Base-by-base conservation (phyloP, 2,329 filamentous ascomycete species). In the Sporothrix euskadiensis region DNA sequence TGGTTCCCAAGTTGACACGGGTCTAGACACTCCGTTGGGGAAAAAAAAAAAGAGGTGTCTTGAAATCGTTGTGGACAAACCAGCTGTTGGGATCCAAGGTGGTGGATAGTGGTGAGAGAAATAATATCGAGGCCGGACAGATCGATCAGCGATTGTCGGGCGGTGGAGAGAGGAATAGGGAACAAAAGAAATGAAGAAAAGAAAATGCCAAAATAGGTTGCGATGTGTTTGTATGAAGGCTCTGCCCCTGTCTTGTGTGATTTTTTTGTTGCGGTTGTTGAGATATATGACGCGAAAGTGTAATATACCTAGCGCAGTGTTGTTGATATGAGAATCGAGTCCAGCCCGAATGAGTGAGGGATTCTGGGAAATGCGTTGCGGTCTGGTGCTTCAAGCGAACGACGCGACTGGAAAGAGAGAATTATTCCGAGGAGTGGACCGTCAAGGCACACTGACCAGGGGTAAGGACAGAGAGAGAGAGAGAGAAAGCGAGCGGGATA, bases 281-380 rank as follows among this genome's bases (percentile, higher is more conserved):
- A 30, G 41, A 63, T 68, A 63, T 73, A 71, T 65, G 54, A 61
- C 57, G 57, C n/a, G 26, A 22, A 44, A 4, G 39, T 72, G 49
- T 65, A 57, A 71, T 71, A 54, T 61, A 56, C 22, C 71, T 26
- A 35, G 14, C 63, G 52, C 22, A 44, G 47, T 73, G 65, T 35
- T 35, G 26, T 73, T 68, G 32, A 26, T 71, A n/a, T 47, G 54
- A 66, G 39, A 71, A 74, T 77, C 79, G 79, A 80, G 79, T 75
- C 80, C 80, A 80, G 80, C 80, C 79, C 80, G 79, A 77, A 78
- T 54, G 30, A 66, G 70, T 75, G 76, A 76, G 77, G 74, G 26
- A 54, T 39, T 66, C 61, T 39, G 32, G 39, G 63, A 49, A 73
- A 74, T 73, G 75, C 74, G 71, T 41, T 74, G 71, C 71, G 59